Conservation (phyloP, 2,329 filamentous ascomycete species). For the Diaporthe helianthi region DNA sequence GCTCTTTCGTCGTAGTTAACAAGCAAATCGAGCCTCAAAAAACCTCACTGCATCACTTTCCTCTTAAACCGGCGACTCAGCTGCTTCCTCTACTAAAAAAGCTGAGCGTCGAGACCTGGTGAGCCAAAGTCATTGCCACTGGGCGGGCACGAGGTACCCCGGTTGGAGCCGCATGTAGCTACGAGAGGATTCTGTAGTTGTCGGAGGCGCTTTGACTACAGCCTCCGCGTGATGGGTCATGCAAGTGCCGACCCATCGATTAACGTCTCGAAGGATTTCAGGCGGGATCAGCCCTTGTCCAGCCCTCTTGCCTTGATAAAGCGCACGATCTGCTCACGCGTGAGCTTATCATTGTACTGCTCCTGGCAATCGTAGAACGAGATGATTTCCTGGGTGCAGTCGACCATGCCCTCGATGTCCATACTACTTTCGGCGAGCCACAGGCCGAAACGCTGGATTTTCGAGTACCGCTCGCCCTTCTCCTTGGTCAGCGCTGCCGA, state of each 20-base stretch:
- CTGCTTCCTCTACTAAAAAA: background rate
- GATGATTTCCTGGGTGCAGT: conserved; percentile 90
- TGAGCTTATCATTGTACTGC: conserved; percentile 66
- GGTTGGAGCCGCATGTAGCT: background rate
- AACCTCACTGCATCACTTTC: background rate
- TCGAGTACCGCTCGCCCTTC: conserved; percentile 63
- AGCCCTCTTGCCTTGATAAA: conserved; percentile 65
- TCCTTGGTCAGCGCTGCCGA: conserved; percentile 47
- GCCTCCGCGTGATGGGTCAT: background rate
- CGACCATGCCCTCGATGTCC: conserved; percentile 83
- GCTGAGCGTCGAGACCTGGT: too few species aligned
- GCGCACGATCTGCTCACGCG: conserved; percentile 63
- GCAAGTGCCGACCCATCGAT: too few species aligned
- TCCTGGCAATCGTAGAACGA: conserved; percentile 80
- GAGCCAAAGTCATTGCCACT: background rate
- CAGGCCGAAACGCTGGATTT: conserved; percentile 70
- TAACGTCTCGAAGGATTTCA: background rate
- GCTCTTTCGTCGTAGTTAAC: background rate
- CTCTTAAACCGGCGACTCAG: background rate
- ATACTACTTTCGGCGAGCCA: conserved; percentile 89
- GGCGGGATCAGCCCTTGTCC: conserved; percentile 49
- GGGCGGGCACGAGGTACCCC: background rate
- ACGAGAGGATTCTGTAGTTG: background rate
- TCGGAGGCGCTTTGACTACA: background rate
- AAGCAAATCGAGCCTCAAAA: background rate